Evolutionary conservation across 2,329 filamentous ascomycete species (phyloP), one percentile per base, ranked within the genome.

Genomic region (Ceratocystiopsis sp.): DNA sequence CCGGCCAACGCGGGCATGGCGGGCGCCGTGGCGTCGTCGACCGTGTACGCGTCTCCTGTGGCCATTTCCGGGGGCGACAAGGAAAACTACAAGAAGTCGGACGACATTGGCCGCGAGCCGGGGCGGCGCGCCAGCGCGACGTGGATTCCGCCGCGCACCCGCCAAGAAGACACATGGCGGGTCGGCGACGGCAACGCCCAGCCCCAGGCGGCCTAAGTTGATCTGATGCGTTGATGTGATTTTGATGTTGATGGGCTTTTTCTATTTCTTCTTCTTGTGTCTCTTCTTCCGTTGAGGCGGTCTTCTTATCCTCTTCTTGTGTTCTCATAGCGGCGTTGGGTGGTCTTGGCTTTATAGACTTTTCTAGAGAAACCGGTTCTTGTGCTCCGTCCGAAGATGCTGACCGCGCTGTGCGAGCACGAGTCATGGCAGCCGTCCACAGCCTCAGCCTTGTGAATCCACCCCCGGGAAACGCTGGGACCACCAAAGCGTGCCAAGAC

Each of bases 131-230:
- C 51, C 39, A 68, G 65, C 52, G 69, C 68, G 50, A 60, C 61
- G n/a, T 89, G 83, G 75, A 62, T 93, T 46, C 73, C 81, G 16
- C 79, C 80, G 0, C 84, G 85, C 9, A 93, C 84, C 2, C 86
- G 76, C 55, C 82, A 89, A 58, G 83, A 93, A 57, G 81, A 85
- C 42, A 93, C 84, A 2, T 94, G 86, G 87, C 59, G 61, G 16
- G 46, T 54, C 5, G 58, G 62, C 12, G 64, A 66, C 44, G 55
- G 56, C 15, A 43, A 50, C 17, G 53, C 53, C 4, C 4, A 21
- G 19, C 19, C 19, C 9, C 51, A 53, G 13, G 46, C 40, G 16
- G 19, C 32, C 32, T 33, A 33, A 9, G n/a, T 11, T 16, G 37
- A 40, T 16, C 29, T 17, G 37, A 25, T 4, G 18, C 4, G n/a